phyloP scores from a whole-genome alignment of 106 monocot genomes.

The Phalaenopsis aphrodite region DNA sequence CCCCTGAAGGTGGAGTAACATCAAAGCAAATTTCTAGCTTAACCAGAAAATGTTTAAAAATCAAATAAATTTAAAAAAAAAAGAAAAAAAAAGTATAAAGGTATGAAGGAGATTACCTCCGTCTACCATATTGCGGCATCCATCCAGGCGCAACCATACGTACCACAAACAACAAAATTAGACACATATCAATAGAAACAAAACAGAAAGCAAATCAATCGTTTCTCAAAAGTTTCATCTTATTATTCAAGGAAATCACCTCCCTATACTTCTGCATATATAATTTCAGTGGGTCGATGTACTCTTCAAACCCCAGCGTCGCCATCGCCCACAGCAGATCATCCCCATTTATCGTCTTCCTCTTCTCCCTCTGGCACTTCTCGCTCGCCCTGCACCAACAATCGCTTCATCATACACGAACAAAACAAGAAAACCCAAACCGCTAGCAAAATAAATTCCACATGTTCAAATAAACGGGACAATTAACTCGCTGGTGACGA shows the following conservation, averaged over 20 bases:
- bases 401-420: not conserved
- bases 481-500: constrained; percentile 58
- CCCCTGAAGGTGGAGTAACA: not conserved
- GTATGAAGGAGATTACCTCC: constrained; percentile 29
- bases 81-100: not conserved
- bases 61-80: constrained; percentile 1
- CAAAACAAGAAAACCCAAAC: constrained; percentile 1
- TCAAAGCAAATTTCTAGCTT: not conserved
- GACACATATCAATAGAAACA: not conserved
- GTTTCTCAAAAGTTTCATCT: not conserved
- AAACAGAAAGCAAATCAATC: not conserved
- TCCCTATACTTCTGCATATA: constrained; percentile 56
- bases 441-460: not conserved
- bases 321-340: constrained; percentile 61
- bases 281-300: constrained; percentile 56
- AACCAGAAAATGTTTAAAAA: not conserved
- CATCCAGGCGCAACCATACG: constrained; percentile 7
- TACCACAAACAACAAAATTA: not conserved
- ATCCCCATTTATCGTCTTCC: constrained; percentile 64
- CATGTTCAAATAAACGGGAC: not conserved
- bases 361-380: constrained; percentile 63
- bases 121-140: constrained; percentile 22
- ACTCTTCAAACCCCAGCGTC: constrained; percentile 58
- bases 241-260: constrained; percentile 14
- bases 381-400: constrained; percentile 37